Conservation (phyloP, 495 filamentous ascomycete genomes). For the Friedmanniomyces simplex region DNA sequence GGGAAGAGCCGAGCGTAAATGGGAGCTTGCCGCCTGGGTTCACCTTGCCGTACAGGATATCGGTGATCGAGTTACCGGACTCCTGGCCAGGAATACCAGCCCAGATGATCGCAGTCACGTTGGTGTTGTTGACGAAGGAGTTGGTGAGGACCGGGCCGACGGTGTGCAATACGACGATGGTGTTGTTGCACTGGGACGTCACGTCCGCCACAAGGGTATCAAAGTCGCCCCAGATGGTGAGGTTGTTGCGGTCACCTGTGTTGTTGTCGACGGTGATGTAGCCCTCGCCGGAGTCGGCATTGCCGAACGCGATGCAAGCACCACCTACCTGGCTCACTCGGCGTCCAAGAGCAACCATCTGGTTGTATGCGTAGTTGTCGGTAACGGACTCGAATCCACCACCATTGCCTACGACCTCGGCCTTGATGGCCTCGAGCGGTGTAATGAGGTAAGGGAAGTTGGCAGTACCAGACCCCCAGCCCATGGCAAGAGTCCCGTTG, state of each 20-base stretch:
- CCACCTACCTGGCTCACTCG: slow-evolving; percentile 42
- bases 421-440: slow-evolving; percentile 75
- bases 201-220: slow-evolving; percentile 72
- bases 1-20: slow-evolving; percentile 74
- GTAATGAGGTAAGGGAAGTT: slow-evolving; percentile 89
- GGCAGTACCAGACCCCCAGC: slow-evolving; percentile 78
- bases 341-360: slow-evolving; percentile 51
- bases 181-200: slow-evolving; percentile 71
- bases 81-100: slow-evolving; percentile 90
- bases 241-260: slow-evolving; percentile 80
- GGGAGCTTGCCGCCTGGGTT: slow-evolving; percentile 79
- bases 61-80: slow-evolving; percentile 78
- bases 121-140: slow-evolving; percentile 71
- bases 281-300: slow-evolving; percentile 77
- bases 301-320: slow-evolving; percentile 78
- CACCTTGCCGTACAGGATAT: slow-evolving; percentile 81
- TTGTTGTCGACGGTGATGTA: slow-evolving; percentile 80
- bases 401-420: slow-evolving; percentile 51
- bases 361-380: slow-evolving; percentile 56
- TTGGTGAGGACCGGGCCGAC: slow-evolving; percentile 69
- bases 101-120: slow-evolving; percentile 89
- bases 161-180: slow-evolving; percentile 84
- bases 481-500: slow-evolving; percentile 82
- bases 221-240: slow-evolving; percentile 78
- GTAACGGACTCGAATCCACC: slow-evolving; percentile 62